Evolutionary conservation across 176 grass and related monocot species (phyloP).

Genomic region (Olyra latifolia): DNA sequence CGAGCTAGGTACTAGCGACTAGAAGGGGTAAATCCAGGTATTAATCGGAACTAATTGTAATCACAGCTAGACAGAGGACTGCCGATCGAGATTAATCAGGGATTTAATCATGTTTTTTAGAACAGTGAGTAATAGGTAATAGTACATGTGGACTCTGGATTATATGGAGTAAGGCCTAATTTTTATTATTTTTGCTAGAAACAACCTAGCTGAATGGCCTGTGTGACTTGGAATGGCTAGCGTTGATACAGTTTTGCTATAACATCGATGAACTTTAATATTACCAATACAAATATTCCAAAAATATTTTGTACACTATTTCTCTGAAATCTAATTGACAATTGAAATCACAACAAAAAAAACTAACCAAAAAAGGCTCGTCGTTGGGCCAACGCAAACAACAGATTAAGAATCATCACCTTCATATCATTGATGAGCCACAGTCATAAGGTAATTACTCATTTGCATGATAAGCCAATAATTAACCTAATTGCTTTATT

Average conservation of each 20-base stretch:
- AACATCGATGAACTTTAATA: neutral
- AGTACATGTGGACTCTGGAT: neutral
- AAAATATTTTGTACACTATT: neutral
- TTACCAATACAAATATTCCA: neutral
- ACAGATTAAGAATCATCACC: neutral
- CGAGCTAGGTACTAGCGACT: no score
- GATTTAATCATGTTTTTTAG: no score
- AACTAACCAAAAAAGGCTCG: neutral
- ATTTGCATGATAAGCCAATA: neutral
- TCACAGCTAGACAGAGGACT: no score
- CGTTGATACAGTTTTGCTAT: neutral
- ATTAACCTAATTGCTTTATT: neutral
- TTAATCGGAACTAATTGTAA: no score
- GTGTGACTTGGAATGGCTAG: neutral
- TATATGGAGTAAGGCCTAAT: neutral
- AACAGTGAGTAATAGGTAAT: neutral
- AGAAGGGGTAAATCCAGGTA: no score
- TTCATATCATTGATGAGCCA: neutral
- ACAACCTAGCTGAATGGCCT: neutral
- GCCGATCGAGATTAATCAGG: no score
- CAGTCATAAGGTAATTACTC: neutral
- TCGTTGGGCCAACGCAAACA: neutral
- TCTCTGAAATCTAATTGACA: neutral
- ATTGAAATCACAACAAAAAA: conserved; percentile 1
- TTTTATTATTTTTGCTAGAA: conserved; percentile 2